These are phyloP conservation scores for Creolimax fragrantissima DNA, from an alignment of 78 protist genomes.

Conservation along the genomic window DNA sequence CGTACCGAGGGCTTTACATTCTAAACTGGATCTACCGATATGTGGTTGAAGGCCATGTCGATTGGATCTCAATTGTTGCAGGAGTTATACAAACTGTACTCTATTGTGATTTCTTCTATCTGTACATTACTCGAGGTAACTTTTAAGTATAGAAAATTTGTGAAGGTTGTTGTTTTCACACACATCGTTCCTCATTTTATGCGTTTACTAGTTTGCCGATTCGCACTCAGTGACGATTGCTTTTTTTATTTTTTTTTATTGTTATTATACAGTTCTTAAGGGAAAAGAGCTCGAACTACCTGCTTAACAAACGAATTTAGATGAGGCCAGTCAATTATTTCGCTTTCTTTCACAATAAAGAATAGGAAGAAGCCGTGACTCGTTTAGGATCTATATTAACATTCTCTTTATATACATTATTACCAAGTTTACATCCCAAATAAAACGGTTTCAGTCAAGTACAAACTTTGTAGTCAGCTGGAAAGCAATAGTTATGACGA, in stretches of 20 bases:
- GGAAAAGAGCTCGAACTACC: neutral
- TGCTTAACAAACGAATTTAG: neutral
- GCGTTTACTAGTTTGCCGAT: neutral
- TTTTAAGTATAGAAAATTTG: neutral
- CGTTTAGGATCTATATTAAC: too few species aligned
- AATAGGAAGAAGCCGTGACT: too few species aligned
- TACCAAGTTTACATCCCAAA: too few species aligned
- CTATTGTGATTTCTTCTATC: slow-evolving; percentile 89
- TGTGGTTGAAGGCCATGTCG: slow-evolving; percentile 39
- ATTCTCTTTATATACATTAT: too few species aligned
- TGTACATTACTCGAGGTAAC: slow-evolving; percentile 49
- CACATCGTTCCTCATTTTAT: neutral
- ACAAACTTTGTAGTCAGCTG: too few species aligned
- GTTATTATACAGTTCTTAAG: neutral
- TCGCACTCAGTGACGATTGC: neutral
- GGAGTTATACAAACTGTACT: slow-evolving; percentile 80
- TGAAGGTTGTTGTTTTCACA: neutral
- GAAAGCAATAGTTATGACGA: too few species aligned
- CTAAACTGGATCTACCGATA: slow-evolving; percentile 90
- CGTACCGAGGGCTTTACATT: slow-evolving; percentile 86
- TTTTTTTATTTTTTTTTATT: too few species aligned
- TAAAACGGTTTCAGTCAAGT: too few species aligned
- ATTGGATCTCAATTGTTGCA: slow-evolving; percentile 59
- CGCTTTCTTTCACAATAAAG: too few species aligned
- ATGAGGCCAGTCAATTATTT: neutral